Evolutionary conservation across 306 rosid species (phyloP).

Genomic region (Cucurbita pepo): DNA sequence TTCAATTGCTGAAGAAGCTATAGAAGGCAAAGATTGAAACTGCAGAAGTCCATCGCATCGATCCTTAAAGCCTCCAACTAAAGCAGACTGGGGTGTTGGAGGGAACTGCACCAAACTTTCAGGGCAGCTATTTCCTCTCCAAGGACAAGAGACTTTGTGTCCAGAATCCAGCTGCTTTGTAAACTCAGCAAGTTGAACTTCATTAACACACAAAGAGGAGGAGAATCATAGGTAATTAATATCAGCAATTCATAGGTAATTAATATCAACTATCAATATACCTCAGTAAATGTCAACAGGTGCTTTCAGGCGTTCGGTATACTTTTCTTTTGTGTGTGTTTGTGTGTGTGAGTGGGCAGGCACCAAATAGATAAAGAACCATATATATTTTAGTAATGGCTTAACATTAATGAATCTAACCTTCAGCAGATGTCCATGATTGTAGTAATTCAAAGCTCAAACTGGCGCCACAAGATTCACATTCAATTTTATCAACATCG

Average conservation of each 20-base stretch:
- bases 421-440: slow-evolving; percentile 66
- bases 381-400: background rate
- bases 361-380: background rate
- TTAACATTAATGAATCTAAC: slow-evolving; percentile 22
- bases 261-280: background rate
- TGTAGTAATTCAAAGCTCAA: slow-evolving; percentile 36
- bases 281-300: background rate
- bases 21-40: slow-evolving; percentile 63
- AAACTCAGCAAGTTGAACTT: slow-evolving; percentile 80
- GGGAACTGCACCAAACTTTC: slow-evolving; percentile 98
- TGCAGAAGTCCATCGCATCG: slow-evolving; percentile 94
- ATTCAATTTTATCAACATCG: slow-evolving; percentile 70
- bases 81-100: slow-evolving; percentile 78
- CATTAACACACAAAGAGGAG: slow-evolving; percentile 20
- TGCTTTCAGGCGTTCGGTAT: background rate
- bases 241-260: slow-evolving; percentile 12
- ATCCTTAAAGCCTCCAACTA: slow-evolving; percentile 91
- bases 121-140: slow-evolving; percentile 96
- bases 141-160: slow-evolving; percentile 68
- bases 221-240: background rate
- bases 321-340: background rate
- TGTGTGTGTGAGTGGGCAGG: background rate
- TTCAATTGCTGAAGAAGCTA: slow-evolving; percentile 74
- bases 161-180: slow-evolving; percentile 73
- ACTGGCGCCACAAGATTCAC: slow-evolving; percentile 69